Conservation (phyloP, 306 rosid species). For the Mimosa bimucronata region DNA sequence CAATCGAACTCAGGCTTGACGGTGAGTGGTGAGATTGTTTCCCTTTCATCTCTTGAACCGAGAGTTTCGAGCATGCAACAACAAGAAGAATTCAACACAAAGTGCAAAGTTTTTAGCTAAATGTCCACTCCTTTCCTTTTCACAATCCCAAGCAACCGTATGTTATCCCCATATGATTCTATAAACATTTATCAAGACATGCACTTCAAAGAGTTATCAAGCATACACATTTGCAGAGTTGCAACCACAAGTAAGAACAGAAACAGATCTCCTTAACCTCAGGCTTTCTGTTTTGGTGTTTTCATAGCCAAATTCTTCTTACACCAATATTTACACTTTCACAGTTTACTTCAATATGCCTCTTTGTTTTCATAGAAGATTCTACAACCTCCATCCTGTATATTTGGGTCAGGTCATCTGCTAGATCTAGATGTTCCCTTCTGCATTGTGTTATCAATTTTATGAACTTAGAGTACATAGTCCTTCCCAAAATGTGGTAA, state of each 20-base stretch:
- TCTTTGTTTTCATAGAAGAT: neutral
- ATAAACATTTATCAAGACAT: neutral
- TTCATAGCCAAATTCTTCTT: neutral
- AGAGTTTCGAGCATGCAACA: no score
- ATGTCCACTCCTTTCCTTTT: neutral
- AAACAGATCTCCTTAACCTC: neutral
- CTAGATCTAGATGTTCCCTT: neutral
- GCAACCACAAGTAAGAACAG: neutral
- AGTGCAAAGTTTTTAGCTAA: neutral
- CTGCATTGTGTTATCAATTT: neutral
- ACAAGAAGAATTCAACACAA: no score
- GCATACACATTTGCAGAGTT: neutral
- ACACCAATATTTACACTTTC: neutral
- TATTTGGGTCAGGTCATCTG: conserved; percentile 6
- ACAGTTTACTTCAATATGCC: neutral
- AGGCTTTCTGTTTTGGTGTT: neutral
- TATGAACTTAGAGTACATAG: neutral
- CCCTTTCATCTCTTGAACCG: no score
- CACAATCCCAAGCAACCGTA: neutral
- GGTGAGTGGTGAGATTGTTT: no score
- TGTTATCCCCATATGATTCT: neutral
- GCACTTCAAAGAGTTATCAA: neutral
- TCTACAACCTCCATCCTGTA: neutral
- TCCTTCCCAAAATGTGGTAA: neutral
- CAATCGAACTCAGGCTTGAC: no score